phyloP scores from a whole-genome alignment of 129 eudicot species.

The Chrysanthemum makinoi region DNA sequence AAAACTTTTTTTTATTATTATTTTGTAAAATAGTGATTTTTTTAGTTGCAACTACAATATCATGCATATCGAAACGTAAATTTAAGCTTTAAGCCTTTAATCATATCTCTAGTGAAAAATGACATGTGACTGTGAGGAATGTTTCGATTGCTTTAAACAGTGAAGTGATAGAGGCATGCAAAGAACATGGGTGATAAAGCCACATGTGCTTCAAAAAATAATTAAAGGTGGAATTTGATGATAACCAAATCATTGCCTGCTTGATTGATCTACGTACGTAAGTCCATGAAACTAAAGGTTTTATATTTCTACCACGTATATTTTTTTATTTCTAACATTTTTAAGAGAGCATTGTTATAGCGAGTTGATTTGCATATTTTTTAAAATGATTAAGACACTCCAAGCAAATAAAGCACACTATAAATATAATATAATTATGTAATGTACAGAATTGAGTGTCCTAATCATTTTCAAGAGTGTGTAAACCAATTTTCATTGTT shows the following conservation, averaged over 20 bases:
- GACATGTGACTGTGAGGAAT: background rate
- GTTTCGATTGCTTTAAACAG: background rate
- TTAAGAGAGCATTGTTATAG: no score
- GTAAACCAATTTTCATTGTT: no score
- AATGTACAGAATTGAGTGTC: no score
- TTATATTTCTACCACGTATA: background rate
- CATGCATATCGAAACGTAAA: no score
- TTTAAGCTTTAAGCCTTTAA: background rate
- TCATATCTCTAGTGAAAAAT: background rate
- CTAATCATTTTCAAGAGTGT: no score
- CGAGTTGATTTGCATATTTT: no score
- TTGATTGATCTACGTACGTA: conserved; percentile 6
- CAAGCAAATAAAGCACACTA: no score
- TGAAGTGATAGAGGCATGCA: background rate
- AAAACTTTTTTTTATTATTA: no score
- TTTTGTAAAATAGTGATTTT: no score
- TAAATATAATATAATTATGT: no score
- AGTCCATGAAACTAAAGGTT: background rate
- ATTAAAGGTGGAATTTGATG: background rate
- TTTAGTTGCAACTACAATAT: no score
- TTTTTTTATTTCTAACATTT: background rate
- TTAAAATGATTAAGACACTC: no score
- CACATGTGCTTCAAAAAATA: background rate
- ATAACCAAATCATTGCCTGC: background rate
- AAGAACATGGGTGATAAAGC: background rate